A percentile compares a stretch with the other conserved stretches of the same genome.
Evolutionary conservation across 2,329 filamentous ascomycete species (phyloP).

Genomic region (Colletotrichum magnum): DNA sequence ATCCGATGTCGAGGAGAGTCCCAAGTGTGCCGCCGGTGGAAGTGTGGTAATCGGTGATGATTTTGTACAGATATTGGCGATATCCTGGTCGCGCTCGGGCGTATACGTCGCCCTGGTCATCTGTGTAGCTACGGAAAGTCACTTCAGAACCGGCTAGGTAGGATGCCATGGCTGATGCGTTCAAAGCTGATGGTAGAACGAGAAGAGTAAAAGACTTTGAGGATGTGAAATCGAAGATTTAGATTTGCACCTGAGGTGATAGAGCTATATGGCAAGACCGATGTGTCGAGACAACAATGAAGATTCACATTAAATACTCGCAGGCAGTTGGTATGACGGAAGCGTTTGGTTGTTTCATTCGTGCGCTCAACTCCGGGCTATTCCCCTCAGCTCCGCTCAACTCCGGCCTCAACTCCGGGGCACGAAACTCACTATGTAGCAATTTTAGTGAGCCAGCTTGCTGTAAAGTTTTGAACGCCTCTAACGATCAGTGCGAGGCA

Average conservation of each 20-base stretch:
- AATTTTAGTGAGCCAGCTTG: too few relatives aligned
- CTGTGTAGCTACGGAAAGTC: slow-evolving; percentile 62
- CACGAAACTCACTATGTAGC: too few relatives aligned
- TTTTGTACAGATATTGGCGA: slow-evolving; percentile 59
- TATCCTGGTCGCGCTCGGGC: slow-evolving; percentile 59
- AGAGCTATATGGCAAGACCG: background rate
- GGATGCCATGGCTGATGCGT: background rate
- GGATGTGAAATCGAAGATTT: background rate
- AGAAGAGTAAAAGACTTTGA: background rate
- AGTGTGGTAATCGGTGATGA: slow-evolving; percentile 61
- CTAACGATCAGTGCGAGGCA: too few relatives aligned
- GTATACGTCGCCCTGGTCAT: slow-evolving; percentile 60
- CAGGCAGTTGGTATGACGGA: background rate
- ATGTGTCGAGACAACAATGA: background rate
- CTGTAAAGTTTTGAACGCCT: too few relatives aligned
- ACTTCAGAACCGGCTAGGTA: slow-evolving; percentile 34
- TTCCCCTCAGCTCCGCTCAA: background rate
- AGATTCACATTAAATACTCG: background rate
- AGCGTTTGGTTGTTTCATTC: background rate
- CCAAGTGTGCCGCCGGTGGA: slow-evolving; percentile 59
- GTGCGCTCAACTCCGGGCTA: background rate
- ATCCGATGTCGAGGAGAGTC: slow-evolving; percentile 67
- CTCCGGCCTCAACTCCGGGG: background rate
- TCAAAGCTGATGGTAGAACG: background rate
- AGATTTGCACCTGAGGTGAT: background rate